phyloP scores from a whole-genome alignment of 371 early-diverging fungal species.

The Mucor mucedo region DNA sequence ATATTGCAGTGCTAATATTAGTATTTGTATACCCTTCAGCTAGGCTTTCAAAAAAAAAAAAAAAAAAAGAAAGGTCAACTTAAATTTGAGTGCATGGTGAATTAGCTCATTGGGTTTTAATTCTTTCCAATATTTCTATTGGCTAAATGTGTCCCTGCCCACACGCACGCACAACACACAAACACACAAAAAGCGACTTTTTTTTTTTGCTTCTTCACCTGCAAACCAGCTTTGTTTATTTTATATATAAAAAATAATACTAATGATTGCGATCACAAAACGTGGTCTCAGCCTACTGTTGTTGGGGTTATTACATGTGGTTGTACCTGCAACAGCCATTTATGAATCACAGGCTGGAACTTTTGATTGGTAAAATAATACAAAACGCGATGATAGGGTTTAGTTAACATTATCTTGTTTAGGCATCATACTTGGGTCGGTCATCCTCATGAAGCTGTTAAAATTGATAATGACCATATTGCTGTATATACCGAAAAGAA shows the following conservation, averaged over 20 bases:
- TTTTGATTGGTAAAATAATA: conserved; percentile 57
- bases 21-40: too few species aligned
- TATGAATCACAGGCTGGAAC: conserved; percentile 58
- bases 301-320: conserved; percentile 16
- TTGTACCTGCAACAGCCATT: conserved; percentile 38
- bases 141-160: too few species aligned
- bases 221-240: background rate
- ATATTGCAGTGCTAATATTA: too few species aligned
- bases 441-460: conserved; percentile 44
- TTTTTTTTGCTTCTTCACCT: background rate
- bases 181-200: background rate
- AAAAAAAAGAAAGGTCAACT: too few species aligned
- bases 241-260: background rate
- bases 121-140: too few species aligned
- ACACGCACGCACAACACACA: too few species aligned
- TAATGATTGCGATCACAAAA: conserved; percentile 12
- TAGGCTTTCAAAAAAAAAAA: too few species aligned
- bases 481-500: conserved; percentile 67
- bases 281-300: conserved; percentile 22
- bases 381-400: background rate
- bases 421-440: conserved; percentile 75
- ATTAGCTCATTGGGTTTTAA: too few species aligned
- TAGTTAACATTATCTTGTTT: conserved; percentile 3
- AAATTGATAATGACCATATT: conserved; percentile 46
- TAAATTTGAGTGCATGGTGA: too few species aligned